Base-by-base conservation (phyloP, 257 asterid species). In the Fraxinus americana region DNA sequence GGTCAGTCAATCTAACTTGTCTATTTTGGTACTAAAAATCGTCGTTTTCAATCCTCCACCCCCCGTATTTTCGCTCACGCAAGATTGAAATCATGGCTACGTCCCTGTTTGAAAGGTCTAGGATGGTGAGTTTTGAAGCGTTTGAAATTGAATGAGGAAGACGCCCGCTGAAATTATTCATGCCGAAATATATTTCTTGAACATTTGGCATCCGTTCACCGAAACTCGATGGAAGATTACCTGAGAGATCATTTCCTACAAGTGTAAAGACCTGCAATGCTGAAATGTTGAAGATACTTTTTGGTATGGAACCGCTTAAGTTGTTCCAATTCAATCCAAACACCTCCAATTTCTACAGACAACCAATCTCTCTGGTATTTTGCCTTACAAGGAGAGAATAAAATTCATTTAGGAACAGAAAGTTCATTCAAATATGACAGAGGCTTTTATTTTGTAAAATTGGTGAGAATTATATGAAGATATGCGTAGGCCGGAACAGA, bases 281-380 rank as follows among this genome's bases (percentile, higher is more conserved):
- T 41, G 88, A 76, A 5, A 88, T 82, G 82, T 85, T 85, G 71
- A 85, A 85, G 38, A 83, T 59, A 23, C 75, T 48, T 54, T 30
- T 71, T 11, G 83, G 84, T 16, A 85, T 35, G 52, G 29, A 27
- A 27, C 29, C 29, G 29, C 29, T 27, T 27, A 27, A 27, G 29
- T 1, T 3, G 38, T 41, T 59, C 4, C 0, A 2, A 2, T 25
- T 4, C 59, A 81, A 27, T 43, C 16, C 70, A 17, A 87, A 39
- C 12, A 30, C 75, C 72, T 82, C 67, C 39, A 86, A 81, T 8
- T 50, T 73, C 29, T 43, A 61, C 21, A 82, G 90, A 39, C 70
- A 78, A 5, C 90, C 83, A 19, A 87, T 66, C 72, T 84, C 90
- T 7, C 43, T 27, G 88, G 85, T 34, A 87, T 72, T 36, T 23